Conservation (phyloP, 2,329 filamentous ascomycete species). For the Phialemoniopsis sp. region DNA sequence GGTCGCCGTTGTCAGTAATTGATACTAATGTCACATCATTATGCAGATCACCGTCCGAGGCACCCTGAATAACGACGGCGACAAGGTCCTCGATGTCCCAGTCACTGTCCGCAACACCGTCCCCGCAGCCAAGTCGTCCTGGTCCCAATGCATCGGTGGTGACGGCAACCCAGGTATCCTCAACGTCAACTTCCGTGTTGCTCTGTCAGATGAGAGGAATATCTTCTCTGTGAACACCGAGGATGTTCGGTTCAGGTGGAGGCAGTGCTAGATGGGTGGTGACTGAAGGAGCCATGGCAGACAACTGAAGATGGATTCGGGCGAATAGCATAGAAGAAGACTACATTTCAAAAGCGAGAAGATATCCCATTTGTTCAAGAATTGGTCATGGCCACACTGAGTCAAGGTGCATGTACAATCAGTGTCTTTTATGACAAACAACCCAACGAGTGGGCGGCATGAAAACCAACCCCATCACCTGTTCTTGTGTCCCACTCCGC, state of each 20-base stretch:
- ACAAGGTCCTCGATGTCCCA: conserved; percentile 17
- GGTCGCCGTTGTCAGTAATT: not conserved
- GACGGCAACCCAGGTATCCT: conserved; percentile 28
- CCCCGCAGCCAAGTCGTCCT: conserved; percentile 17
- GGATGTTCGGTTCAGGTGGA: conserved; percentile 3
- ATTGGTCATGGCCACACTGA: too few relatives aligned
- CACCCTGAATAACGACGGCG: conserved; percentile 17
- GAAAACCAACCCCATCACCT: too few relatives aligned
- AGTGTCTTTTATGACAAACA: too few relatives aligned
- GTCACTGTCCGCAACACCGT: conserved; percentile 22
- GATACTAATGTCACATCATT: not conserved
- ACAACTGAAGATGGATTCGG: too few relatives aligned
- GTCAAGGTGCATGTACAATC: too few relatives aligned
- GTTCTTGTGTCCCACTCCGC: too few relatives aligned
- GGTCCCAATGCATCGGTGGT: conserved; percentile 26
- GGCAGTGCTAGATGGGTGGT: not conserved
- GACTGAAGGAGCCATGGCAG: too few relatives aligned
- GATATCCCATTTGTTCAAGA: too few relatives aligned
- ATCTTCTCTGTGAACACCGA: conserved; percentile 2
- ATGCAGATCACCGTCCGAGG: conserved; percentile 21
- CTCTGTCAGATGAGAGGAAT: conserved; percentile 12
- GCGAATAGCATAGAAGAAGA: too few relatives aligned
- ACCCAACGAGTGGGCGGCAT: too few relatives aligned
- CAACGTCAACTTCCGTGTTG: conserved; percentile 35
- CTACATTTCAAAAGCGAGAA: too few relatives aligned